Conservation (phyloP, 148 eudicot species). For the Rhododendron williamsianum region DNA sequence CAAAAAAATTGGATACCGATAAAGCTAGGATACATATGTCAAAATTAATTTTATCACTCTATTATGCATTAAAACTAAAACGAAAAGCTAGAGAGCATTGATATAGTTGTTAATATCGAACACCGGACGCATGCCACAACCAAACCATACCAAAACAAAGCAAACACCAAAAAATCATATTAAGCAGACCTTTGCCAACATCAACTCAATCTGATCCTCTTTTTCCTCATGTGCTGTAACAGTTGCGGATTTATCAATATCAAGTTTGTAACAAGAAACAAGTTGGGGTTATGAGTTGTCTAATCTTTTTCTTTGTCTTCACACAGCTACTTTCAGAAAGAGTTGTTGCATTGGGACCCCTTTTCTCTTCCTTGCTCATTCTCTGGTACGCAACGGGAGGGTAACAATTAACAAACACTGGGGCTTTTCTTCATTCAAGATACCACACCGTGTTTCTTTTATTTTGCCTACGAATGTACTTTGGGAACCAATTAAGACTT, state of each 20-base stretch:
- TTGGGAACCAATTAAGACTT: background rate
- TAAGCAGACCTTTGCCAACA: background rate
- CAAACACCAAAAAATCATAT: background rate
- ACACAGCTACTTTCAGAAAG: background rate
- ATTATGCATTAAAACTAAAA: background rate
- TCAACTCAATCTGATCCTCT: background rate
- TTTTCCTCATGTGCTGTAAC: background rate
- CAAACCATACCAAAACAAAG: background rate
- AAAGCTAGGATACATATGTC: background rate
- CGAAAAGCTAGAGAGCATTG: background rate
- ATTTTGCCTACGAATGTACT: background rate
- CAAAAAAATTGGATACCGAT: background rate
- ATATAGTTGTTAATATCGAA: background rate
- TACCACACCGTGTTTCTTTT: background rate
- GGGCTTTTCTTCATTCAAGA: background rate
- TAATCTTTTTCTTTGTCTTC: background rate
- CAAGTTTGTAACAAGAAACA: background rate
- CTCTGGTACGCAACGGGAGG: background rate
- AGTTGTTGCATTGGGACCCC: background rate
- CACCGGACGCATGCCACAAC: background rate
- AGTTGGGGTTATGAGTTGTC: background rate
- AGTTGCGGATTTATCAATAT: background rate
- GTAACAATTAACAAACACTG: background rate
- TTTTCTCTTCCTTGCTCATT: background rate
- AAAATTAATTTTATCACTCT: background rate